Percentiles rank a stretch among this genome's conserved stretches.
phyloP scores from a whole-genome alignment of 148 eudicot species.

The Mesembryanthemum crystallinum region DNA sequence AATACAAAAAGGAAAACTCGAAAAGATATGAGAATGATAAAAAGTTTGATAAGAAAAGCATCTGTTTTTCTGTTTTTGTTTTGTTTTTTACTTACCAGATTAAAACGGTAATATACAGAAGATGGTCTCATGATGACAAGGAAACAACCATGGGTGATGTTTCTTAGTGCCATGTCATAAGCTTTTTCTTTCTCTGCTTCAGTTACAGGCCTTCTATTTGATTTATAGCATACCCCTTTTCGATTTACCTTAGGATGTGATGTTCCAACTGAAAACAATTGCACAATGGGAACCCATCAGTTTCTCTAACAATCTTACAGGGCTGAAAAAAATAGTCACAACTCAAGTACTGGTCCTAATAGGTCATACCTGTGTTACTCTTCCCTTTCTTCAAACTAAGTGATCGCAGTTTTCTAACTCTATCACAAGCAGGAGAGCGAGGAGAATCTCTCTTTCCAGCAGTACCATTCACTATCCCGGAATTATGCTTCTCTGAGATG shows the following conservation, averaged over 20 bases:
- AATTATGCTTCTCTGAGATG: slow-evolving; percentile 1
- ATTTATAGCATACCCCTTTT: background rate
- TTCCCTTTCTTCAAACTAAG: slow-evolving; percentile 1
- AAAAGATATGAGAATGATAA: too few relatives aligned
- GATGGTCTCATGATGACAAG: slow-evolving; percentile 34
- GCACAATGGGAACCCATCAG: background rate
- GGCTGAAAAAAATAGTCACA: too few relatives aligned
- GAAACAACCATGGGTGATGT: slow-evolving; percentile 12
- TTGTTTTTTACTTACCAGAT: slow-evolving; percentile 31
- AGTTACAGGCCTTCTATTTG: slow-evolving; percentile 36
- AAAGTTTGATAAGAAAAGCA: background rate
- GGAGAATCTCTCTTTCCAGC: background rate
- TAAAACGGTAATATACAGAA: slow-evolving; percentile 35
- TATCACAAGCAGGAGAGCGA: background rate
- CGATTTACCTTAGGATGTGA: background rate
- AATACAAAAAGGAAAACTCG: background rate
- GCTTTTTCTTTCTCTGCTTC: slow-evolving; percentile 31
- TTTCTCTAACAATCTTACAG: too few relatives aligned
- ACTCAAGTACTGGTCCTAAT: too few relatives aligned
- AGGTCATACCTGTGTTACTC: slow-evolving; percentile 8
- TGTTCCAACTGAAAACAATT: slow-evolving; percentile 1
- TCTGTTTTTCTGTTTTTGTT: too few relatives aligned
- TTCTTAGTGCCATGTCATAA: slow-evolving; percentile 25
- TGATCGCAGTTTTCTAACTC: slow-evolving; percentile 1
- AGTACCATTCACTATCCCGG: background rate